These are phyloP conservation scores for Rosa persica DNA, from an alignment of 306 rosid species.

Conservation along the genomic window DNA sequence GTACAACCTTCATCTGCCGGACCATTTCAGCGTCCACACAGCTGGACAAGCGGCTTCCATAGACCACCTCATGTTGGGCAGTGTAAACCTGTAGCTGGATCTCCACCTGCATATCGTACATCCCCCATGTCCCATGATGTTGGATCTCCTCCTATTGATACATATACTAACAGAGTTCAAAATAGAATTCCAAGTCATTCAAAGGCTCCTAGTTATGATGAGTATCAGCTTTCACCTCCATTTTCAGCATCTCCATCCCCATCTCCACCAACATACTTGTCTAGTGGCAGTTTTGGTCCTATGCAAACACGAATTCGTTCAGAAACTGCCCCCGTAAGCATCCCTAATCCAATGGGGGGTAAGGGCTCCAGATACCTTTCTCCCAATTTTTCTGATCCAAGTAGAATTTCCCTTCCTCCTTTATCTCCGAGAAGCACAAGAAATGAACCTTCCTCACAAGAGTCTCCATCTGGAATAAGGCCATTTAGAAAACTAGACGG, in stretches of 20 bases:
- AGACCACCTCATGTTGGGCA: slow-evolving; percentile 49
- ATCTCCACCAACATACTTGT: slow-evolving; percentile 59
- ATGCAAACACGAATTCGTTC: slow-evolving; percentile 51
- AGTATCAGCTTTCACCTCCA: slow-evolving; percentile 88
- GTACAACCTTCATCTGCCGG: slow-evolving; percentile 40
- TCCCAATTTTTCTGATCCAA: slow-evolving; percentile 77
- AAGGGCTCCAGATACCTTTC: slow-evolving; percentile 59
- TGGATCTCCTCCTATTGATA: slow-evolving; percentile 64
- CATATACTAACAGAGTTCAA: slow-evolving; percentile 39
- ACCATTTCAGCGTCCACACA: slow-evolving; percentile 65
- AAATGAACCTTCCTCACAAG: slow-evolving; percentile 64
- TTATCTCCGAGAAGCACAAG: slow-evolving; percentile 66
- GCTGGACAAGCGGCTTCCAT: slow-evolving; percentile 75
- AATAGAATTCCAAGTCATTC: slow-evolving; percentile 41
- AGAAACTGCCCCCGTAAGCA: slow-evolving; percentile 80
- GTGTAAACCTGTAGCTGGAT: slow-evolving; percentile 52
- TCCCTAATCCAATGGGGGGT: slow-evolving; percentile 53
- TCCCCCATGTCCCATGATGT: slow-evolving; percentile 49
- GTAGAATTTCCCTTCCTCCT: slow-evolving; percentile 70
- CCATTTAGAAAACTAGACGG: slow-evolving; percentile 60
- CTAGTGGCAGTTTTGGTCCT: slow-evolving; percentile 36
- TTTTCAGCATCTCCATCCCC: slow-evolving; percentile 77
- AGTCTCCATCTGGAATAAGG: slow-evolving; percentile 77
- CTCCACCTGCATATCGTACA: slow-evolving; percentile 60
- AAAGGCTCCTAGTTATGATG: slow-evolving; percentile 49